Evolutionary conservation across 1,139 yeast species (phyloP), one percentile per base, ranked within the genome.

Genomic region (Magnusiomyces ingens): DNA sequence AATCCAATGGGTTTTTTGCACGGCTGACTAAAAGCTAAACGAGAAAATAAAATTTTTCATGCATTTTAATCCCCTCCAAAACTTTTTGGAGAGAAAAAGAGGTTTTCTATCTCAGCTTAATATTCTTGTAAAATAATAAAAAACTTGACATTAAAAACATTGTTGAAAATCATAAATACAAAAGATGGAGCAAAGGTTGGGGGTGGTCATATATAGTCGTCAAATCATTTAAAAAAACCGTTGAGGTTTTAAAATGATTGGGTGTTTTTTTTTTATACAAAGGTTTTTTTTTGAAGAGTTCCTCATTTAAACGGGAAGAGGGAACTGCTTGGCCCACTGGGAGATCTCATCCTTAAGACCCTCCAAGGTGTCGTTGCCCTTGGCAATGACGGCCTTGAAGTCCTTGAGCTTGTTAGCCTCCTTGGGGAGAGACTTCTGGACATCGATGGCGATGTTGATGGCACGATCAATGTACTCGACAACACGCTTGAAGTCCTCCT

Each of bases 291-390:
- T n/a, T 11, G 12, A 50, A 22, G 21, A 17, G 3, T 17, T 29
- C 15, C 11, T n/a, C 11, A 45, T 36, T 62, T 67, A 69, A 57
- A 69, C 74, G 63, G 98, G 88, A 66, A 93, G 81, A 71, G 98
- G 98, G 81, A 82, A 93, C 68, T 82, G 85, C 67, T 93, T 93
- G 62, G 95, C 95, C 99, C 98, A 93, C 62, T 77, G 77, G 66
- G 84, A 78, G 62, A 93, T 85, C 75, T 93, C 97, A 53, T 74
- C 73, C 75, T 85, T 88, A 64, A 85, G 77, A 52, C 76, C 74
- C 56, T 76, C 74, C 65, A 91, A 76, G 44, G 78, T 75, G 69
- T 81, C 83, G 62, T 82, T 87, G 57, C 87, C 88, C 62, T 79
- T 77, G 64, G 81, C 79, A 58, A 89, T 81, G 69, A 81, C 82